Base-by-base conservation (phyloP, 1,139 yeast genomes). In the Pichia sp. region DNA sequence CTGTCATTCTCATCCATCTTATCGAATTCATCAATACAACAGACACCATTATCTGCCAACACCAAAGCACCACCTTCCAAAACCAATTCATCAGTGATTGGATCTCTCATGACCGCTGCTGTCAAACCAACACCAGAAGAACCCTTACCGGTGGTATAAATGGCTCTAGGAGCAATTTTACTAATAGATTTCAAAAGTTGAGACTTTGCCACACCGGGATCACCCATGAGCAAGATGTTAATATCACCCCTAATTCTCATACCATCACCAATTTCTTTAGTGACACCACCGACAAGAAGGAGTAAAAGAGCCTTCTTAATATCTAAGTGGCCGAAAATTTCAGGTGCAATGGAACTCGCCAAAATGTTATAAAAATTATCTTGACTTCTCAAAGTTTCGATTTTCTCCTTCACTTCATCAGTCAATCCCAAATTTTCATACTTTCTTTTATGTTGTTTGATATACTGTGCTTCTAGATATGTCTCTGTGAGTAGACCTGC, bases 161-260 rank as follows among this genome's bases (percentile, higher is more conserved):
- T 94, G 33, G 96, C 94, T 56, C 98, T 74, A 21, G 99, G 98
- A 1, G 98, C 94, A 34, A 93, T 85, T 52, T 88, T 87, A 39
- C 88, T 73, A 46, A 93, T 85, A 24, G 94, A 85, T 59, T 91
- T 91, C 46, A 93, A 69, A 52, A 93, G 68, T 69, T 93, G 99
- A 1, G 98, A 91, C 62, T 93, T 93, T 52, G 99, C 99, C 39
- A 93, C 98, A 69, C 98, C 98, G 27, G 99, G 99, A 55, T 93
- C 99, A 50, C 99, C 99, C 97, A 93, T 91, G 39, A 93, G 71
- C 64, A 97, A 84, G 37, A 93, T 77, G 57, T 93, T 93, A 48
- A 93, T 85, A 58, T 93, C 98, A 55, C 99, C 99, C 67, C 99
- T 79, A 55, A 93, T 91, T 54, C 82, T 79, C 81, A 93, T 77